phyloP scores from a whole-genome alignment of 495 filamentous ascomycete genomes.

The Chaetomium fimeti region DNA sequence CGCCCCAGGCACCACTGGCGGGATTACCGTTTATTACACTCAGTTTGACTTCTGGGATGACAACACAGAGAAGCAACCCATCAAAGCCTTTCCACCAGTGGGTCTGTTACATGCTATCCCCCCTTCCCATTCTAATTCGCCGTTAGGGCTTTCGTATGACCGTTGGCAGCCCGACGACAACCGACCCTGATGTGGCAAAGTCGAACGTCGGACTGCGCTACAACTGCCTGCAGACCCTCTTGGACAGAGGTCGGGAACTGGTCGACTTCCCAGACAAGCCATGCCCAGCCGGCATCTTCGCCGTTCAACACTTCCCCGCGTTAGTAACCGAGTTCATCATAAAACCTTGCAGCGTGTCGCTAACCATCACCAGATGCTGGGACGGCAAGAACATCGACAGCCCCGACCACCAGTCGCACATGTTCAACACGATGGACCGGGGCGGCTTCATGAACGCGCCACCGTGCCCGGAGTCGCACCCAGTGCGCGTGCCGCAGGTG shows the following conservation, averaged over 20 bases:
- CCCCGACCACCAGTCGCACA: constrained; percentile 32
- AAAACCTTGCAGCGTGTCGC: too few relatives aligned
- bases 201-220: too few relatives aligned
- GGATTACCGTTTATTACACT: constrained; percentile 46
- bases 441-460: background rate
- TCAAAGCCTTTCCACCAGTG: too few relatives aligned
- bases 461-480: background rate
- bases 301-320: constrained; percentile 36
- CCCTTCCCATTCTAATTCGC: too few relatives aligned
- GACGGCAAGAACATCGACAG: constrained; percentile 37
- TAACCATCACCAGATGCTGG: constrained; percentile 30
- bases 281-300: constrained; percentile 36
- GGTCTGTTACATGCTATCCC: too few relatives aligned
- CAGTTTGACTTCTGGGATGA: too few relatives aligned
- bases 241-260: too few relatives aligned
- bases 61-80: too few relatives aligned
- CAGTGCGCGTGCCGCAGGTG: constrained; percentile 2
- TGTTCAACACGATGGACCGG: background rate
- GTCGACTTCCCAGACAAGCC: constrained; percentile 30
- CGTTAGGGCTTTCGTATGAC: constrained; percentile 34
- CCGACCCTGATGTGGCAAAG: too few relatives aligned
- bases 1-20: constrained; percentile 32
- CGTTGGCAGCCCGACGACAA: constrained; percentile 27
- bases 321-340: background rate
- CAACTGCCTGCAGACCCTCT: too few relatives aligned